These are phyloP conservation scores for Serendipita sp. DNA, from an alignment of 768 basidiomycete species.

Conservation along the genomic window DNA sequence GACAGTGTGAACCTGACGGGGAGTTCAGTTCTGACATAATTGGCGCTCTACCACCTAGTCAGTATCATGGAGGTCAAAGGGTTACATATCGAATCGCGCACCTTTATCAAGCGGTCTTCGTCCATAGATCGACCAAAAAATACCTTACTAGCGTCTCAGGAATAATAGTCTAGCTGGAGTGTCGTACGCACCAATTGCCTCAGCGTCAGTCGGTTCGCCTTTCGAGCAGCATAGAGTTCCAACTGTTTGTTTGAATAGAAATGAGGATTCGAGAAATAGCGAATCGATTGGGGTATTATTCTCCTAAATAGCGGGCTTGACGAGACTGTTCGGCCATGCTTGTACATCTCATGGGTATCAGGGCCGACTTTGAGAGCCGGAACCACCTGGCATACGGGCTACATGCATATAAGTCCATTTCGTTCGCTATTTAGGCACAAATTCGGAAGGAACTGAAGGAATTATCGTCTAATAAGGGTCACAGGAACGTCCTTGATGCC, in stretches of 20 bases:
- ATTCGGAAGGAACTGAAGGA: no score
- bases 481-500: background rate
- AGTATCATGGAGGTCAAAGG: background rate
- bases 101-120: slow-evolving; percentile 61
- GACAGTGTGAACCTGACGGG: slow-evolving; percentile 34
- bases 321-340: background rate
- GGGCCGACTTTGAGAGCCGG: no score
- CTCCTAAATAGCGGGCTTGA: background rate
- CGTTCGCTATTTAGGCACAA: no score
- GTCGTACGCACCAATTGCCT: slow-evolving; percentile 50
- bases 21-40: slow-evolving; percentile 78
- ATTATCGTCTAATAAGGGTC: background rate
- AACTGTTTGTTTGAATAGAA: slow-evolving; percentile 77
- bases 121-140: slow-evolving; percentile 78
- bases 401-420: no score
- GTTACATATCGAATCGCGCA: slow-evolving; percentile 14
- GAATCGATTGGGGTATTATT: background rate
- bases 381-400: no score
- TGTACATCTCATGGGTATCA: background rate
- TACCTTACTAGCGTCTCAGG: slow-evolving; percentile 30
- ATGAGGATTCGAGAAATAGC: background rate
- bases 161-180: no score
- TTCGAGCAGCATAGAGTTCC: slow-evolving; percentile 60
- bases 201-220: slow-evolving; percentile 54
- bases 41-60: slow-evolving; percentile 44